These are phyloP conservation scores for Pyricularia grisea DNA, from an alignment of 2,329 filamentous ascomycete genomes.

Conservation along the genomic window DNA sequence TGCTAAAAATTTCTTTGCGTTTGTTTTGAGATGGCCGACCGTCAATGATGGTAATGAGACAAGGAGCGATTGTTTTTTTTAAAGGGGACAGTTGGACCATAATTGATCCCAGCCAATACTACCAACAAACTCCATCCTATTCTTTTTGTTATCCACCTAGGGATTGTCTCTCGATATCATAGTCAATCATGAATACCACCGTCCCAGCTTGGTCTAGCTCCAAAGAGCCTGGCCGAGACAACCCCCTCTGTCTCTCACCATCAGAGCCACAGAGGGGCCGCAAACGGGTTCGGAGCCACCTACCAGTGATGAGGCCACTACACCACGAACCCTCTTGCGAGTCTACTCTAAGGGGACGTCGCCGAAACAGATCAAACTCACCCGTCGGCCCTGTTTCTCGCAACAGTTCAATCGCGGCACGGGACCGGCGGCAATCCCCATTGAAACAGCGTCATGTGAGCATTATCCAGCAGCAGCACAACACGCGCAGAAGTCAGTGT, in stretches of 20 bases:
- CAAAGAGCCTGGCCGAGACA: background rate
- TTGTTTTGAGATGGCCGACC: background rate
- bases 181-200: background rate
- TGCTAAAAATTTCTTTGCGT: background rate
- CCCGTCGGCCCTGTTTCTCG: slow-evolving; percentile 12
- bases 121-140: background rate
- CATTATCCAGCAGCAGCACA: slow-evolving; percentile 18
- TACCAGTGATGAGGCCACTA: background rate
- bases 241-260: background rate
- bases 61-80: background rate
- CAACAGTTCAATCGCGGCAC: slow-evolving; percentile 10
- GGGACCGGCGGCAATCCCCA: slow-evolving; percentile 19
- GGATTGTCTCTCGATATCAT: background rate
- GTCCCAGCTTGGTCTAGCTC: background rate
- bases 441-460: slow-evolving; percentile 20
- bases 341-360: slow-evolving; percentile 31
- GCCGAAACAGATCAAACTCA: slow-evolving; percentile 27
- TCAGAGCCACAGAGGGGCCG: slow-evolving; percentile 4
- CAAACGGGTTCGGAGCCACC: slow-evolving; percentile 1
- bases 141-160: background rate
- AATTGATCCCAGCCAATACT: background rate
- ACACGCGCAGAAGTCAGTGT: slow-evolving; percentile 22
- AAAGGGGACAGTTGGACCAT: background rate
- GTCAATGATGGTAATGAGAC: background rate
- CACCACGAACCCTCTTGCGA: slow-evolving; percentile 21